Percentiles rank a stretch among this genome's conserved stretches.
These are phyloP conservation scores for Gynandropsis gynandra DNA, from an alignment of 345 rosid species.

Conservation along the genomic window DNA sequence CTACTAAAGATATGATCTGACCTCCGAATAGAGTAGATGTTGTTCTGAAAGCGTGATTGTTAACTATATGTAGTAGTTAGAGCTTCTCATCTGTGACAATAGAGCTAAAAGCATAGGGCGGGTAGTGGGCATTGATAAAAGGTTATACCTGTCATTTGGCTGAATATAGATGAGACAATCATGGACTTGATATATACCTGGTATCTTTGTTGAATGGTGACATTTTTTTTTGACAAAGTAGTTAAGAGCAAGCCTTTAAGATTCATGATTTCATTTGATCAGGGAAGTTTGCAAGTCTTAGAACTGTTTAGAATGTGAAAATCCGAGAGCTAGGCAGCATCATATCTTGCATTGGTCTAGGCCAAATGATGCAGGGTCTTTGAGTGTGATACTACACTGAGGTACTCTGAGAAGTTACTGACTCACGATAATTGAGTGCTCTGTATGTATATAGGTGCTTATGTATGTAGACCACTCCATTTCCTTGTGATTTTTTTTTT, in stretches of 20 bases:
- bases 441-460: background rate
- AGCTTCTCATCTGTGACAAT: background rate
- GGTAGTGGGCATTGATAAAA: slow-evolving; percentile 4
- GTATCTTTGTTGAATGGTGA: background rate
- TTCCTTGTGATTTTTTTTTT: slow-evolving; percentile 1
- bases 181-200: no score
- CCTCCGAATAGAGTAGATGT: background rate
- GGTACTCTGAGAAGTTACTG: slow-evolving; percentile 3
- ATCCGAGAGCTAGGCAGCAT: slow-evolving; percentile 1
- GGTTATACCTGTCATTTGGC: slow-evolving; percentile 5
- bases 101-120: slow-evolving; percentile 1
- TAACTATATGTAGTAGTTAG: slow-evolving; percentile 4
- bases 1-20: background rate
- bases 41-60: background rate
- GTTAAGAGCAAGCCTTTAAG: no score
- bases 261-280: no score
- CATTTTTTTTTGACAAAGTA: background rate
- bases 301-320: background rate
- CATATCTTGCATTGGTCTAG: slow-evolving; percentile 3
- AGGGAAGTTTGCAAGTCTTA: no score
- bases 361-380: slow-evolving; percentile 9
- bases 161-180: no score
- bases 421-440: no score
- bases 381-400: slow-evolving; percentile 4
- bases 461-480: background rate